These are phyloP conservation scores for Cladophialophora carrionii DNA, from an alignment of 2,329 filamentous ascomycete genomes.

Conservation along the genomic window DNA sequence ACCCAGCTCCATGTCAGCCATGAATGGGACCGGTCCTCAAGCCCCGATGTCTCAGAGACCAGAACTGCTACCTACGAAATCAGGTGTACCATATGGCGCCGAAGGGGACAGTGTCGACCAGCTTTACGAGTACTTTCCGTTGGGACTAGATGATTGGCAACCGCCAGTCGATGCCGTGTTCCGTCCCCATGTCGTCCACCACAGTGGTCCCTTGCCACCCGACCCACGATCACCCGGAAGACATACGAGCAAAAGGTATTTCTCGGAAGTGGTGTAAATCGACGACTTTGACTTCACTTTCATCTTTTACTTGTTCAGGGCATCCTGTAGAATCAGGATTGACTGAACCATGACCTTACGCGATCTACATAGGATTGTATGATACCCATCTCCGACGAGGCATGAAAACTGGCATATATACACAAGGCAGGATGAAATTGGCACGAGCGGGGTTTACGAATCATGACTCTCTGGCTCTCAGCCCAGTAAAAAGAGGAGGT, in stretches of 20 bases:
- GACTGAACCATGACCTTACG: constrained; percentile 13
- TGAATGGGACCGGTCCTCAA: constrained; percentile 15
- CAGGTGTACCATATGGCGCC: constrained; percentile 21
- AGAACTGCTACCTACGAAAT: constrained; percentile 29
- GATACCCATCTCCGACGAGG: constrained; percentile 22
- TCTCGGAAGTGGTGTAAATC: constrained; percentile 36
- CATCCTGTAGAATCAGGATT: neutral
- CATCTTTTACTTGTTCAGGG: neutral
- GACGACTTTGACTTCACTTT: neutral
- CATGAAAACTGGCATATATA: constrained; percentile 10
- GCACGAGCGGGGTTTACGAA: constrained; percentile 1
- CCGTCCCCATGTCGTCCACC: constrained; percentile 89
- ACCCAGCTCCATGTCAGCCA: constrained; percentile 18
- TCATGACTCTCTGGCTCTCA: neutral
- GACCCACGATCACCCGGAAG: constrained; percentile 35
- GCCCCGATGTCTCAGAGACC: constrained; percentile 19
- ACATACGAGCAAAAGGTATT: constrained; percentile 38
- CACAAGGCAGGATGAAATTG: neutral
- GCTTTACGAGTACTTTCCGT: constrained; percentile 91
- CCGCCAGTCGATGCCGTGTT: constrained; percentile 88
- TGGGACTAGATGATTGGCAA: constrained; percentile 90
- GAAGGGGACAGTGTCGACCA: constrained; percentile 62
- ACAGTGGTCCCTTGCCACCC: constrained; percentile 47
- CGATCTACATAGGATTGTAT: constrained; percentile 22
- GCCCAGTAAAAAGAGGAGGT: neutral